Conservation (phyloP, 2,329 filamentous ascomycete species). For the Sporothrix protearum region DNA sequence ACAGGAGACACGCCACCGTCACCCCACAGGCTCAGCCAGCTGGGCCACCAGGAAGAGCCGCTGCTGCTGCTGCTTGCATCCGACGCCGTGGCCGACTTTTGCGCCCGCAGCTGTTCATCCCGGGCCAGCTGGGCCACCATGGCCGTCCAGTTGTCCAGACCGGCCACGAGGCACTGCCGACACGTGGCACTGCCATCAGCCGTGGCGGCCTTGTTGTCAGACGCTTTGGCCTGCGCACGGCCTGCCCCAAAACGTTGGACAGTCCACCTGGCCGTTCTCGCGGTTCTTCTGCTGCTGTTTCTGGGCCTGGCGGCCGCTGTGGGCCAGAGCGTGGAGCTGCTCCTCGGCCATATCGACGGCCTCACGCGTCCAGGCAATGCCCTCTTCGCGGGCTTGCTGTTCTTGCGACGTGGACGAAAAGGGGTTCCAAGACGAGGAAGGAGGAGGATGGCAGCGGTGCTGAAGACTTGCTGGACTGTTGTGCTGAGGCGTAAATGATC, state of each 20-base stretch:
- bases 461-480: constrained; percentile 38
- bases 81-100: constrained; percentile 20
- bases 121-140: constrained; percentile 69
- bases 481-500: constrained; percentile 67
- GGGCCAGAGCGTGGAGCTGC: constrained; percentile 50
- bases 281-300: constrained; percentile 6
- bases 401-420: constrained; percentile 51
- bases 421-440: constrained; percentile 67
- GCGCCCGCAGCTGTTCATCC: constrained; percentile 38
- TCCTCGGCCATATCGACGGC: constrained; percentile 77
- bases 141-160: constrained; percentile 74
- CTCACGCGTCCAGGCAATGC: constrained; percentile 84
- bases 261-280: neutral
- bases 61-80: neutral
- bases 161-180: constrained; percentile 70
- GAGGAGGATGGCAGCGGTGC: constrained; percentile 75
- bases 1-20: constrained; percentile 31
- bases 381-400: constrained; percentile 54
- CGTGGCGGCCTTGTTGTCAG: neutral
- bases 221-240: neutral
- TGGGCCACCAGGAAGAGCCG: constrained; percentile 29
- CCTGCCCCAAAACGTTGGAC: neutral
- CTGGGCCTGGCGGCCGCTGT: constrained; percentile 22
- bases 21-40: constrained; percentile 45
- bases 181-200: constrained; percentile 57